phyloP scores from a whole-genome alignment of 768 basidiomycete genomes.

The Coprinopsis sp. region DNA sequence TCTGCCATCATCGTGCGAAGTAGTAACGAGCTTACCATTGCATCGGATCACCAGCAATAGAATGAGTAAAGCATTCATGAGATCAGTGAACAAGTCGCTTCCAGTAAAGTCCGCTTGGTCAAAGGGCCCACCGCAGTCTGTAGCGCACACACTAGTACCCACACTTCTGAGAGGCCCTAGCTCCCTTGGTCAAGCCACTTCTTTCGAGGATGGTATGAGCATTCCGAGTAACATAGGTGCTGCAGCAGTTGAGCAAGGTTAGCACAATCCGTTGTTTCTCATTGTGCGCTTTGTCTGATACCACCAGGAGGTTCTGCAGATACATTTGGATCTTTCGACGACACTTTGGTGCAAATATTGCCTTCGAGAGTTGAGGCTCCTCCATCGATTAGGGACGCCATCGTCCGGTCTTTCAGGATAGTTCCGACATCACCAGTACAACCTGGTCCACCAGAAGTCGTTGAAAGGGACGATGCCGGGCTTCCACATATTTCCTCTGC shows the following conservation, averaged over 20 bases:
- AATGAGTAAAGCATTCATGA: slow-evolving; percentile 92
- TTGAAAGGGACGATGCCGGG: slow-evolving; percentile 52
- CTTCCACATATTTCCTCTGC: slow-evolving; percentile 56
- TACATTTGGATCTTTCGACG: slow-evolving; percentile 89
- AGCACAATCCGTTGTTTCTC: slow-evolving; percentile 20
- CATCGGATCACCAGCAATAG: slow-evolving; percentile 32
- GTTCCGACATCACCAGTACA: slow-evolving; percentile 48
- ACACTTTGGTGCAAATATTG: slow-evolving; percentile 69
- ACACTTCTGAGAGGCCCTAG: slow-evolving; percentile 80
- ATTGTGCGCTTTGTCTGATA: slow-evolving; percentile 9
- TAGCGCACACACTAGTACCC: slow-evolving; percentile 44
- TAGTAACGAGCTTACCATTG: not conserved
- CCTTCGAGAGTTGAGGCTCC: slow-evolving; percentile 74
- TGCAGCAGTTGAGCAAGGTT: slow-evolving; percentile 62
- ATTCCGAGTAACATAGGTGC: slow-evolving; percentile 62
- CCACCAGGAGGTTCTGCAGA: slow-evolving; percentile 53
- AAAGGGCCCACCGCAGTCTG: slow-evolving; percentile 74
- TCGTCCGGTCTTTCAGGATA: slow-evolving; percentile 78
- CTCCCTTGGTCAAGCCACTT: slow-evolving; percentile 62
- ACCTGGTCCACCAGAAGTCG: slow-evolving; percentile 34
- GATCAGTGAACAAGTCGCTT: slow-evolving; percentile 61
- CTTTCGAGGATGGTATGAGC: slow-evolving; percentile 76
- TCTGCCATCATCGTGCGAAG: slow-evolving; percentile 8
- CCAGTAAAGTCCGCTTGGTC: slow-evolving; percentile 86
- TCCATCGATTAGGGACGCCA: slow-evolving; percentile 62